Percentiles rank a stretch among this genome's conserved stretches.
Conservation (phyloP, 164 flowering plant genomes). For the Amborella trichopoda region DNA sequence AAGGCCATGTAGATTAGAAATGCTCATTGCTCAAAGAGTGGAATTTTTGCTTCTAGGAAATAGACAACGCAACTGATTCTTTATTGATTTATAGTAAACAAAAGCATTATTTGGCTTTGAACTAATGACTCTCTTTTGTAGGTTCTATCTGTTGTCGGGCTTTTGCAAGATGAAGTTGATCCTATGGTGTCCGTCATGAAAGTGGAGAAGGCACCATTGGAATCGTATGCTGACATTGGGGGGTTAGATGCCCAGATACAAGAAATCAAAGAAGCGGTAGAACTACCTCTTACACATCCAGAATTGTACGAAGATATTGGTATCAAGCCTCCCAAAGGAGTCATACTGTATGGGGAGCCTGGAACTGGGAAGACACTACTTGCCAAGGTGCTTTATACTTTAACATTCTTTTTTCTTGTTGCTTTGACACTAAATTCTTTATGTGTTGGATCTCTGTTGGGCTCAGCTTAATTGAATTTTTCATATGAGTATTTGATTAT, state of each 20-base stretch:
- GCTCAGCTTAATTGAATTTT: no score
- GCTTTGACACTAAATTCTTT: background rate
- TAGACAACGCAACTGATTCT: no score
- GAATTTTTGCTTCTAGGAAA: no score
- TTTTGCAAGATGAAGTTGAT: constrained; percentile 84
- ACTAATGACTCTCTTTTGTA: no score
- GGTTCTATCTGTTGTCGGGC: constrained; percentile 80
- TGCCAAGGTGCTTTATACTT: constrained; percentile 42
- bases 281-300: constrained; percentile 79
- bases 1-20: no score
- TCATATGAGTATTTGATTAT: no score
- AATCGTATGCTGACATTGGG: constrained; percentile 81
- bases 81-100: no score
- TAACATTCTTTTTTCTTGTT: background rate
- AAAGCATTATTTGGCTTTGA: no score
- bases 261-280: constrained; percentile 86
- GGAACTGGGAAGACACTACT: constrained; percentile 89
- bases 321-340: constrained; percentile 86
- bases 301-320: constrained; percentile 85
- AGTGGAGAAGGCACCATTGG: constrained; percentile 79
- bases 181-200: constrained; percentile 86
- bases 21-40: no score
- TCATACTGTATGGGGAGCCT: constrained; percentile 78
- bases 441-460: no score
- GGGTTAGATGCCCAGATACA: constrained; percentile 86